A percentile compares a stretch with the other conserved stretches of the same genome.
Evolutionary conservation across 2,329 filamentous ascomycete genomes (phyloP).

Genomic region (Colletotrichum sp.): DNA sequence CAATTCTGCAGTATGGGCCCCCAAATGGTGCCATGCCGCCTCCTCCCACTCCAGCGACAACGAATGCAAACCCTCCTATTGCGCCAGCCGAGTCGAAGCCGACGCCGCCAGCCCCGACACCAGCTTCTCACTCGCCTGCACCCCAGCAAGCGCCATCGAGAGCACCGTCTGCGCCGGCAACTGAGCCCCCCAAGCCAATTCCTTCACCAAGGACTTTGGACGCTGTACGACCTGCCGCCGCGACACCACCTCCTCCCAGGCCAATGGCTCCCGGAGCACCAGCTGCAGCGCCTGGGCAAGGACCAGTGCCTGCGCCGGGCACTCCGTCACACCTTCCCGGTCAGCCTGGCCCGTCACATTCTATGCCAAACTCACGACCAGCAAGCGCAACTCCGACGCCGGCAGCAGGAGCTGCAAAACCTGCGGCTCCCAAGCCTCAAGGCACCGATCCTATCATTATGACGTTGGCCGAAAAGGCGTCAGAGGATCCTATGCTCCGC

Average conservation of each 20-base stretch:
- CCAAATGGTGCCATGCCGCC: slow-evolving; percentile 67
- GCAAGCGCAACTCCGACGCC: slow-evolving; percentile 21
- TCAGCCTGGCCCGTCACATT: slow-evolving; percentile 25
- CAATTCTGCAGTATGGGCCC: slow-evolving; percentile 70
- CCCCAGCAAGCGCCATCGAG: not conserved
- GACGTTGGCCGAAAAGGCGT: slow-evolving; percentile 76
- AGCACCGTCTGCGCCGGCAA: not conserved
- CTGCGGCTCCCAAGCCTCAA: slow-evolving; percentile 14
- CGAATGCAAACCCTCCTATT: slow-evolving; percentile 9
- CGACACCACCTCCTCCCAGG: slow-evolving; percentile 1
- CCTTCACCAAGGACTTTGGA: not conserved
- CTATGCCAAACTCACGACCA: slow-evolving; percentile 23
- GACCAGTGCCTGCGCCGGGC: slow-evolving; percentile 18
- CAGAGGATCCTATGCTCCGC: slow-evolving; percentile 73
- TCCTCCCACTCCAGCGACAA: slow-evolving; percentile 29
- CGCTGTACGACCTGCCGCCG: not conserved
- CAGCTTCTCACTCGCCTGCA: slow-evolving; percentile 7
- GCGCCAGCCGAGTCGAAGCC: slow-evolving; percentile 26
- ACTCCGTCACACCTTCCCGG: slow-evolving; percentile 21
- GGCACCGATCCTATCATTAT: slow-evolving; percentile 71
- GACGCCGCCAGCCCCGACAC: slow-evolving; percentile 1
- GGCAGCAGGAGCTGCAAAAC: not conserved
- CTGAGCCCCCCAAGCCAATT: not conserved
- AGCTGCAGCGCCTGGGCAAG: slow-evolving; percentile 18
- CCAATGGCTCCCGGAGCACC: slow-evolving; percentile 3